Conservation (phyloP, 164 flowering plant genomes). For the Hamamelis virginiana region DNA sequence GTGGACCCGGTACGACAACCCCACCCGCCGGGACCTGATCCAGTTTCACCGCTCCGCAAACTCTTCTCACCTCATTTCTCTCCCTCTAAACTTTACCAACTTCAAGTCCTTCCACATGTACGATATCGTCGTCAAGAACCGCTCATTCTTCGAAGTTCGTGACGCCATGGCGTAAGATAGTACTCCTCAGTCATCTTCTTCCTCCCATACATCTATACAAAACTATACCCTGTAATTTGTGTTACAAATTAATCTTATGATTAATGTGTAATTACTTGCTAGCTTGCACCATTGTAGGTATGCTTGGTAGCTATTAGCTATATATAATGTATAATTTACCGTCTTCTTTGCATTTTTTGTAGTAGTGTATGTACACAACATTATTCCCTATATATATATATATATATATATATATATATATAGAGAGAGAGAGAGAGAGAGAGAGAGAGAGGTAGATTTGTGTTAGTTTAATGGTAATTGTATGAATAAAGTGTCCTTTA, state of each 20-base stretch:
- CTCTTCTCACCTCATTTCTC: constrained; percentile 41
- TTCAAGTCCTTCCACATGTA: constrained; percentile 51
- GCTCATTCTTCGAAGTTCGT: constrained; percentile 53
- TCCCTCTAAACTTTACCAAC: constrained; percentile 37
- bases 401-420: too few species aligned
- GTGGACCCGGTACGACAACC: constrained; percentile 39
- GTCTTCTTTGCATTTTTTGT: too few species aligned
- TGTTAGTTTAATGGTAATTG: too few species aligned
- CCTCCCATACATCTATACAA: neutral
- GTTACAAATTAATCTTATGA: too few species aligned
- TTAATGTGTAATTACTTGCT: too few species aligned
- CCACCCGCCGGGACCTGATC: constrained; percentile 25
- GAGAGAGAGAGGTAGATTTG: too few species aligned
- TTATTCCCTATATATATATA: too few species aligned
- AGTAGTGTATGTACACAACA: too few species aligned
- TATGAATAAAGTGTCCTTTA: too few species aligned
- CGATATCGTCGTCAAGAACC: constrained; percentile 66
- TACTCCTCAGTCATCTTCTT: neutral
- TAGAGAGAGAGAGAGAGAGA: too few species aligned
- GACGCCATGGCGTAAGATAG: constrained; percentile 20
- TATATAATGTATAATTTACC: too few species aligned
- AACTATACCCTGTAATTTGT: neutral
- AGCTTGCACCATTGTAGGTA: neutral
- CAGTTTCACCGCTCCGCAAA: constrained; percentile 45
- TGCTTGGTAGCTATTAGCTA: too few species aligned